These are phyloP conservation scores for Asterionellopsis glacialis DNA, from an alignment of 108 stramenopile genomes.

Conservation along the genomic window DNA sequence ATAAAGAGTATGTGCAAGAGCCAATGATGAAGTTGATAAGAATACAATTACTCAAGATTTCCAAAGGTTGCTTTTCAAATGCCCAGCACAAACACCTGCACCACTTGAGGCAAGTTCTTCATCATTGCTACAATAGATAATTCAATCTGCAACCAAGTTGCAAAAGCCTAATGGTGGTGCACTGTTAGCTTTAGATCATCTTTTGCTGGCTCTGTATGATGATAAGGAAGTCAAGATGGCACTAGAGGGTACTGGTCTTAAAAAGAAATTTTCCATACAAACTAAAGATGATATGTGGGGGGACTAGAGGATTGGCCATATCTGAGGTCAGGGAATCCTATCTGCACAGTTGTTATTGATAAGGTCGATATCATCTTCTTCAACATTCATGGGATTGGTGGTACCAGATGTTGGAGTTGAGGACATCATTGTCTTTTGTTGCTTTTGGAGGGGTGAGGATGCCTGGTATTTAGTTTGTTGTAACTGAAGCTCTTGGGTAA, in stretches of 20 bases:
- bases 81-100: slow-evolving; percentile 1
- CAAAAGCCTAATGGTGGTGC: slow-evolving; percentile 78
- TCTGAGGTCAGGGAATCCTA: no score
- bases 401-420: no score
- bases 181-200: slow-evolving; percentile 68
- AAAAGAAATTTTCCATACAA: slow-evolving; percentile 36
- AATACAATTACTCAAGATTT: slow-evolving; percentile 52
- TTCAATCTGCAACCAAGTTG: slow-evolving; percentile 54
- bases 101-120: no score
- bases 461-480: no score
- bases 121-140: slow-evolving; percentile 39
- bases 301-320: no score
- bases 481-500: no score
- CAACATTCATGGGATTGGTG: no score
- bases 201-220: slow-evolving; percentile 64
- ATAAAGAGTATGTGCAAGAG: slow-evolving; percentile 46
- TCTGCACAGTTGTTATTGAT: no score
- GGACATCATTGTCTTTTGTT: no score
- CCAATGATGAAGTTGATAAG: slow-evolving; percentile 35
- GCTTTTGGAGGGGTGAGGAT: no score
- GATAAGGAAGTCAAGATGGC: slow-evolving; percentile 50
- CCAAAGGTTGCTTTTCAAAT: slow-evolving; percentile 55
- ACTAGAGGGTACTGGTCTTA: slow-evolving; percentile 41
- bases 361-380: no score
- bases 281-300: no score